A percentile compares a stretch with the other conserved stretches of the same genome.
phyloP scores from a whole-genome alignment of 495 filamentous ascomycete genomes.

The Cercophora scortea region DNA sequence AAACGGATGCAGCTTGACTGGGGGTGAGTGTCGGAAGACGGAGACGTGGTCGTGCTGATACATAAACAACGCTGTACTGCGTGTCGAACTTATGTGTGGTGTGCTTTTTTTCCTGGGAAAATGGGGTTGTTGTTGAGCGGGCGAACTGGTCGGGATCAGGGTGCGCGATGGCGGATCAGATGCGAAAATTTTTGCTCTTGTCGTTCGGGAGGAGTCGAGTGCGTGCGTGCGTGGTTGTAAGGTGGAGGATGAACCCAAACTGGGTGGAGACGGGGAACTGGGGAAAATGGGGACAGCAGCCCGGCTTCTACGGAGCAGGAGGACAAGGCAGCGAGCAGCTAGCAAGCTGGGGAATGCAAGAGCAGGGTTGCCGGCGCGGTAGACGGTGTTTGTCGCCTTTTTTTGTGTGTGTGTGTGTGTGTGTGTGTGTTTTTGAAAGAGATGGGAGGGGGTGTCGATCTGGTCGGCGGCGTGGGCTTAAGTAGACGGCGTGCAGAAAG shows the following conservation, averaged over 20 bases:
- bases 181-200: slow-evolving; percentile 9
- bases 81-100: slow-evolving; percentile 31
- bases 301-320: slow-evolving; percentile 4
- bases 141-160: neutral
- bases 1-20: slow-evolving; percentile 90
- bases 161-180: slow-evolving; percentile 7
- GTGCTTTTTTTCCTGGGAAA: slow-evolving; percentile 13
- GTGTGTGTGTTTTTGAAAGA: neutral
- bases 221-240: neutral
- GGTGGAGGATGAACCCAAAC: slow-evolving; percentile 11
- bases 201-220: slow-evolving; percentile 2
- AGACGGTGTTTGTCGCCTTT: too few relatives aligned
- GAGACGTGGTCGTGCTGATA: slow-evolving; percentile 48
- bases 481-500: neutral
- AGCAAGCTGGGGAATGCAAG: neutral
- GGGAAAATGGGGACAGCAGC: neutral
- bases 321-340: neutral
- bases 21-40: slow-evolving; percentile 68
- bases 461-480: neutral
- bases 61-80: slow-evolving; percentile 46
- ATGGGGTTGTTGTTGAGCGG: neutral
- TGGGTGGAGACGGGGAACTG: slow-evolving; percentile 2
- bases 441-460: neutral
- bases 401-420: neutral
- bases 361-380: neutral